phyloP scores from a whole-genome alignment of 2,329 filamentous ascomycete genomes.

The Penicillium hordei region DNA sequence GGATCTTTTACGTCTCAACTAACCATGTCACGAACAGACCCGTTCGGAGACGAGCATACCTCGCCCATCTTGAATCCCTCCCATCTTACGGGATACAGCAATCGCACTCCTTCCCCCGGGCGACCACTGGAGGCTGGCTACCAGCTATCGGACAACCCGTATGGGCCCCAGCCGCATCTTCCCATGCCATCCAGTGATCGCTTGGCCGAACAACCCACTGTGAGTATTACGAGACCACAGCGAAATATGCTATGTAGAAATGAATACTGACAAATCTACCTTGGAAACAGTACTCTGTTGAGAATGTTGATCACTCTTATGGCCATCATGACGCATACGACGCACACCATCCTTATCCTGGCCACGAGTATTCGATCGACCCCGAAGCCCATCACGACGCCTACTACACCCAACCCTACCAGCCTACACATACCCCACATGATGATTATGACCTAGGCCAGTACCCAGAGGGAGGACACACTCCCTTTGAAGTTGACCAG shows the following conservation, averaged over 20 bases:
- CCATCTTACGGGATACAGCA: conserved; percentile 42
- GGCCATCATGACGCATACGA: conserved; percentile 64
- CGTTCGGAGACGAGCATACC: conserved; percentile 43
- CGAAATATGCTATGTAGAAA: neutral
- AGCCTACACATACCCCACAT: conserved; percentile 59
- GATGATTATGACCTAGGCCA: conserved; percentile 58
- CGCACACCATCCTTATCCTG: conserved; percentile 53
- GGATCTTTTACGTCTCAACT: conserved; percentile 15
- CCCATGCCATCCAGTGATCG: conserved; percentile 73
- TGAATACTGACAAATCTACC: conserved; percentile 8
- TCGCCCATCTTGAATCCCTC: conserved; percentile 54
- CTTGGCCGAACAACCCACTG: conserved; percentile 79
- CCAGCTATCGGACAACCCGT: conserved; percentile 77
- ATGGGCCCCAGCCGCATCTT: conserved; percentile 59
- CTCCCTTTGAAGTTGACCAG: conserved; percentile 63
- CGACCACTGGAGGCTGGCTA: conserved; percentile 70
- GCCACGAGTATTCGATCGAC: conserved; percentile 70
- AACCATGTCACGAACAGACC: conserved; percentile 35
- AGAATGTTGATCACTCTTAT: conserved; percentile 64
- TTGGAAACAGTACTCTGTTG: conserved; percentile 63
- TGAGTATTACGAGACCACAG: conserved; percentile 50
- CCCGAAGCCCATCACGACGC: conserved; percentile 84
- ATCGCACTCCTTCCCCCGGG: conserved; percentile 72
- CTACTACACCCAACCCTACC: conserved; percentile 81
- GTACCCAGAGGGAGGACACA: conserved; percentile 52